Percentiles rank a stretch among this genome's conserved stretches.
phyloP scores from a whole-genome alignment of 1,139 yeast genomes.

The Taphrina pruni region DNA sequence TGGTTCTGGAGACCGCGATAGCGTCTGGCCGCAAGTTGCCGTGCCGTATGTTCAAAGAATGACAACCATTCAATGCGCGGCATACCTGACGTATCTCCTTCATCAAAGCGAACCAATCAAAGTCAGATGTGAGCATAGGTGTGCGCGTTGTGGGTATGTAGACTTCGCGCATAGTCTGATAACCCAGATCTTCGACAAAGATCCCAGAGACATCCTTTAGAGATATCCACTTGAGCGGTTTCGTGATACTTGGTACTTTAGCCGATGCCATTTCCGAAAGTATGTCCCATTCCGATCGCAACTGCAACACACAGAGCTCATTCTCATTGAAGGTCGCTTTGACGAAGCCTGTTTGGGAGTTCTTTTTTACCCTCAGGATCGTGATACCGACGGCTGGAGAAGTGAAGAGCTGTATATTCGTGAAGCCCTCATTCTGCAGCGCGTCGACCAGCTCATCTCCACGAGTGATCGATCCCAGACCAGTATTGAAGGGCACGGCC shows the following conservation, averaged over 20 bases:
- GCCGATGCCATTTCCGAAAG: not conserved
- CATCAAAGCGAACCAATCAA: constrained; percentile 19
- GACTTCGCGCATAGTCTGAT: constrained; percentile 16
- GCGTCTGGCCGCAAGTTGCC: constrained; percentile 35
- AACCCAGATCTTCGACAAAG: not conserved
- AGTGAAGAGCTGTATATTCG: not conserved
- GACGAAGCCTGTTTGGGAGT: not conserved
- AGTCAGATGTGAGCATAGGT: not conserved
- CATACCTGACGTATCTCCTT: constrained; percentile 10
- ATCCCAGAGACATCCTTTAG: constrained; percentile 6
- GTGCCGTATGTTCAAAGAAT: constrained; percentile 26
- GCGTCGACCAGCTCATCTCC: not conserved
- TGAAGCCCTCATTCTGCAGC: not conserved
- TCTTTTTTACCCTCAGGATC: not conserved
- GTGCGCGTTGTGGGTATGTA: not conserved
- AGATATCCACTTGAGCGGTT: not conserved
- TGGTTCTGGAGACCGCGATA: not conserved
- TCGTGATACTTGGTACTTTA: not conserved
- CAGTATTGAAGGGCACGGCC: not conserved
- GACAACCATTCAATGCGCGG: not conserved
- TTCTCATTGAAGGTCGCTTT: constrained; percentile 1
- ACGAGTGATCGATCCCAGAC: not conserved
- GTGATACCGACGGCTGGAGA: not conserved
- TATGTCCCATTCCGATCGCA: constrained; percentile 22
- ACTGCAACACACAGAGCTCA: constrained; percentile 6